Evolutionary conservation across 2,329 filamentous ascomycete genomes (phyloP).

Genomic region (Colletotrichum falcatum): DNA sequence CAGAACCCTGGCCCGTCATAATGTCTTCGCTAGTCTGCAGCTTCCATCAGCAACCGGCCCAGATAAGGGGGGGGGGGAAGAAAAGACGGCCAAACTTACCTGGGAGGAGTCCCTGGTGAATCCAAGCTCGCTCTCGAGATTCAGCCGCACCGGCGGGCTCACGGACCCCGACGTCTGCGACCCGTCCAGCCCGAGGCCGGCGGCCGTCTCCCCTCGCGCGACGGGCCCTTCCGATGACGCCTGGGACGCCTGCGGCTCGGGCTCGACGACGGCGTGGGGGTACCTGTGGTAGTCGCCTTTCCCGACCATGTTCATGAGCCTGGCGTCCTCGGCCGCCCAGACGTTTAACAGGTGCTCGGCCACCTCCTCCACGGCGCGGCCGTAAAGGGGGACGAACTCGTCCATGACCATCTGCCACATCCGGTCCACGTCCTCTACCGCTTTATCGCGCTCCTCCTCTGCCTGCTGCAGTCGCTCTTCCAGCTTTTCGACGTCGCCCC

Average conservation of each 20-base stretch:
- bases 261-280: neutral
- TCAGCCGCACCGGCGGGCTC: neutral
- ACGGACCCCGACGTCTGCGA: neutral
- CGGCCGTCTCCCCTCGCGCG: neutral
- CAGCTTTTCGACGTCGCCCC: conserved; percentile 12
- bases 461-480: neutral
- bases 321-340: conserved; percentile 13
- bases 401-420: neutral
- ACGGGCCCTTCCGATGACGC: neutral
- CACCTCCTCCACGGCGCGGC: neutral
- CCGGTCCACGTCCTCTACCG: neutral
- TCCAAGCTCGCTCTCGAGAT: conserved; percentile 5
- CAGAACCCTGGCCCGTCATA: neutral
- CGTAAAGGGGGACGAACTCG: conserved; percentile 1
- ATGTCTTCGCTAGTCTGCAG: neutral
- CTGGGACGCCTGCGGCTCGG: neutral
- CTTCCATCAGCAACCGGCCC: neutral
- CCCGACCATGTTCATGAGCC: neutral
- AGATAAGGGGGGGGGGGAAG: too few relatives aligned
- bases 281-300: conserved; percentile 7
- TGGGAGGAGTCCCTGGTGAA: neutral
- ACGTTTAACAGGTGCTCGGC: neutral
- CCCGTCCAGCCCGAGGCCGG: neutral
- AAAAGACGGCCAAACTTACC: neutral
- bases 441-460: neutral